phyloP scores from a whole-genome alignment of 345 rosid species.

The Barbarea vulgaris region DNA sequence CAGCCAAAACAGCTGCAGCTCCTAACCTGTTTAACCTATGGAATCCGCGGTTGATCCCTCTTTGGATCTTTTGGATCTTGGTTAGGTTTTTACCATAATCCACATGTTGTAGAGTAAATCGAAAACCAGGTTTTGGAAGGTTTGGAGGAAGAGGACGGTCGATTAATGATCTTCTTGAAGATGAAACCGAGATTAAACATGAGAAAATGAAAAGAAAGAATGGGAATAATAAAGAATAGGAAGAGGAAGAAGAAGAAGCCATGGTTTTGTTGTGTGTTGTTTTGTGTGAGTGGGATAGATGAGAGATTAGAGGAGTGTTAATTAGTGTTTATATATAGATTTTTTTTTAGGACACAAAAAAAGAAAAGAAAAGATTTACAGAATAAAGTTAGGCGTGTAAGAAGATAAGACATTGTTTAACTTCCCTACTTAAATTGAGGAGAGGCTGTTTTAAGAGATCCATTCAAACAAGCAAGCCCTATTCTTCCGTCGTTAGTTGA shows the following conservation, averaged over 20 bases:
- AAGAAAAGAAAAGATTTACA: constrained; percentile 21
- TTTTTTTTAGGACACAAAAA: constrained; percentile 12
- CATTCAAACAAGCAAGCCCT: constrained; percentile 43
- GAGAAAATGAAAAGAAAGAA: constrained; percentile 29
- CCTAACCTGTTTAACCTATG: constrained; percentile 62
- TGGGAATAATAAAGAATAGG: constrained; percentile 16
- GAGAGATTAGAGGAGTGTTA: constrained; percentile 23
- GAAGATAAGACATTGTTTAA: constrained; percentile 29
- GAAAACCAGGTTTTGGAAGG: constrained; percentile 46
- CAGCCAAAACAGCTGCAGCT: constrained; percentile 51
- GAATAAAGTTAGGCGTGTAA: constrained; percentile 37
- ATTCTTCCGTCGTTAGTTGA: constrained; percentile 41
- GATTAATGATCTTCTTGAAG: constrained; percentile 38
- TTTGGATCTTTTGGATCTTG: constrained; percentile 65
- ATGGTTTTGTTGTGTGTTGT: too few relatives aligned
- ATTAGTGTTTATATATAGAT: constrained; percentile 35
- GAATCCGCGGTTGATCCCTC: constrained; percentile 64
- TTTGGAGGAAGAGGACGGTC: constrained; percentile 23
- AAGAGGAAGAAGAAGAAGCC: constrained; percentile 32
- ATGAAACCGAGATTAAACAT: constrained; percentile 16
- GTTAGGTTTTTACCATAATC: constrained; percentile 82
- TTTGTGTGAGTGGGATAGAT: constrained; percentile 13
- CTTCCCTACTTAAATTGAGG: constrained; percentile 42
- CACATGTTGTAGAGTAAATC: constrained; percentile 56
- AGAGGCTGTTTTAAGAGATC: constrained; percentile 24